Base-by-base conservation (phyloP, 2,329 filamentous ascomycete species). In the Amphichorda felina region DNA sequence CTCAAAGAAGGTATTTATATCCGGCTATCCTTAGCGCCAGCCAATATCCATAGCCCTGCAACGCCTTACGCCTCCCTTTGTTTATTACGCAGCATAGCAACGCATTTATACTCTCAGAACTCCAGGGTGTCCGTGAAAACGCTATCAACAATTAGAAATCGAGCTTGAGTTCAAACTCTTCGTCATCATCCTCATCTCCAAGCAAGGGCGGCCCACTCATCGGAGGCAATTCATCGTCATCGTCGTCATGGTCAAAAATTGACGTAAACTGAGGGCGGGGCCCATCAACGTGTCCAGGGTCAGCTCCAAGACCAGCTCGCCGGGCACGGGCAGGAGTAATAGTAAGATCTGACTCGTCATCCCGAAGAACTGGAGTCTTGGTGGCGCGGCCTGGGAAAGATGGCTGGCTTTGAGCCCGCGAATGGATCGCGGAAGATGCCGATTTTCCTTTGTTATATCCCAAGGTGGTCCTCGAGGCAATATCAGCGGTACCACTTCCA, bases 361-460 rank as follows among this genome's bases (percentile, higher is more conserved):
- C 36, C 5, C 21, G 35, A 8, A 37, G 27, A 6, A 30, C 32
- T 2, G 31, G 24, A 3, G 46, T 39, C 18, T 47, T 51, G 7
- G 37, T 17, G 5, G 36, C n/a, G 24, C 40, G 47, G 15, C 37
- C 37, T 18, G 44, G 30, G 14, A 40, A 38, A 11, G 17, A 22
- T n/a, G 40, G 30, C 18, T 45, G 40, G 21, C 32, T 38, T 33
- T 35, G 21, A 30, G 39, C 42, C 8, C 46, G 46, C 18, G 41
- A 48, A 11, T 60, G 59, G 21, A 71, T 49, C 29, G 68, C 54
- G 1, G 65, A 64, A 2, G 64, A 68, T 4, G 68, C 63, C 4
- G 63, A 63, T 24, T 84, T 74, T 24, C 88, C 87, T 54, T 82
- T 85, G 38, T 74, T 83, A 53, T 94, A 94, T 13, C 88, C 88